Evolutionary conservation across 345 rosid genomes (phyloP).

Genomic region (Eucalyptus polybractea): DNA sequence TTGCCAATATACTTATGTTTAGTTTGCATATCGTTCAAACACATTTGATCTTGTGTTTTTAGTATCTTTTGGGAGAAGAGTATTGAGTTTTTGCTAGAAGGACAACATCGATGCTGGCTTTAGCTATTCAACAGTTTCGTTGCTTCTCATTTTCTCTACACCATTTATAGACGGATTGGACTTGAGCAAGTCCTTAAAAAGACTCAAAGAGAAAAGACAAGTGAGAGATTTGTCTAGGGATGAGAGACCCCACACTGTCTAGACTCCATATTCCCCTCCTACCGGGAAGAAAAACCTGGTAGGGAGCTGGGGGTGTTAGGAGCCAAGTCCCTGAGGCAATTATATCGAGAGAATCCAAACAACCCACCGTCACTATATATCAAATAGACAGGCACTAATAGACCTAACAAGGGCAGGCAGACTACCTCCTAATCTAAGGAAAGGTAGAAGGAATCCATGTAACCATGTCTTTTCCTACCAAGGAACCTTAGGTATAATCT

Average conservation of each 20-base stretch:
- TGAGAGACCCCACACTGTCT: accelerated
- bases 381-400: accelerated
- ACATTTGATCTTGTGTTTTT: neutral
- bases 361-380: accelerated
- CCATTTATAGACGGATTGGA: no score
- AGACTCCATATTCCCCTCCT: no score
- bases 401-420: no score
- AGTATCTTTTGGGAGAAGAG: neutral
- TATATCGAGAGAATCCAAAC: no score
- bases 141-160: no score
- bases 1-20: neutral
- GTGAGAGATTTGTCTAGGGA: accelerated
- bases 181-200: no score
- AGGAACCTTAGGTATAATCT: no score
- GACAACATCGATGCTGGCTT: neutral
- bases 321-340: accelerated
- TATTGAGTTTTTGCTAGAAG: neutral
- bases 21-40: neutral
- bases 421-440: accelerated
- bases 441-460: no score
- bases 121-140: no score
- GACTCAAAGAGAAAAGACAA: accelerated
- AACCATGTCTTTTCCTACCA: no score
- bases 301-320: accelerated
- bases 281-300: accelerated